These are phyloP conservation scores for Candida khao-thaluensis DNA, from an alignment of 805 yeast genomes.

Conservation along the genomic window DNA sequence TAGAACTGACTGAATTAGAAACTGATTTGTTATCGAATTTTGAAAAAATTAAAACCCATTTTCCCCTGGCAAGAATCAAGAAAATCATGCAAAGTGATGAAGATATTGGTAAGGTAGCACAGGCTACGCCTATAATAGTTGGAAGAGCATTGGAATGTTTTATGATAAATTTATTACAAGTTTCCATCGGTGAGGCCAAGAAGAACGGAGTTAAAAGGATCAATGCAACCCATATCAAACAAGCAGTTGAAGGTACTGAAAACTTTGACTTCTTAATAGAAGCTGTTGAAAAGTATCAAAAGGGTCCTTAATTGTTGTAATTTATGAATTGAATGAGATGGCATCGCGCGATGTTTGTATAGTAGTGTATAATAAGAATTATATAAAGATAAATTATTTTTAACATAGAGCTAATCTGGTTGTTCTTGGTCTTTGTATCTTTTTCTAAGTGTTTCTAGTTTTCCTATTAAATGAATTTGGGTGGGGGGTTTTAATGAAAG, in stretches of 20 bases:
- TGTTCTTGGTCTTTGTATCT: too few species aligned
- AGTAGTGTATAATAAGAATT: slow-evolving; percentile 1
- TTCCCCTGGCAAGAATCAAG: slow-evolving; percentile 92
- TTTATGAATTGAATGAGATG: slow-evolving; percentile 6
- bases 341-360: slow-evolving; percentile 6
- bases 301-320: slow-evolving; percentile 20
- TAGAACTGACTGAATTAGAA: slow-evolving; percentile 4
- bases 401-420: background rate
- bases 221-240: slow-evolving; percentile 75
- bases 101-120: slow-evolving; percentile 97
- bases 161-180: slow-evolving; percentile 84
- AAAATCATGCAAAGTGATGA: slow-evolving; percentile 97
- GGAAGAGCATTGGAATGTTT: slow-evolving; percentile 93
- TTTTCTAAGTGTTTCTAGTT: too few species aligned
- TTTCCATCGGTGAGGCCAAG: slow-evolving; percentile 75
- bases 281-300: slow-evolving; percentile 56
- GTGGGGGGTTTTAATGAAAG: too few species aligned
- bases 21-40: slow-evolving; percentile 31
- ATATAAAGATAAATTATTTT: background rate
- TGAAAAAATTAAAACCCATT: slow-evolving; percentile 69
- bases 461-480: too few species aligned
- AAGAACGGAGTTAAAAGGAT: slow-evolving; percentile 75
- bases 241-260: slow-evolving; percentile 82
- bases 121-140: slow-evolving; percentile 97
- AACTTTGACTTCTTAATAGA: slow-evolving; percentile 92